Base-by-base conservation (phyloP, 805 yeast genomes). In the Starmerella kuoi region DNA sequence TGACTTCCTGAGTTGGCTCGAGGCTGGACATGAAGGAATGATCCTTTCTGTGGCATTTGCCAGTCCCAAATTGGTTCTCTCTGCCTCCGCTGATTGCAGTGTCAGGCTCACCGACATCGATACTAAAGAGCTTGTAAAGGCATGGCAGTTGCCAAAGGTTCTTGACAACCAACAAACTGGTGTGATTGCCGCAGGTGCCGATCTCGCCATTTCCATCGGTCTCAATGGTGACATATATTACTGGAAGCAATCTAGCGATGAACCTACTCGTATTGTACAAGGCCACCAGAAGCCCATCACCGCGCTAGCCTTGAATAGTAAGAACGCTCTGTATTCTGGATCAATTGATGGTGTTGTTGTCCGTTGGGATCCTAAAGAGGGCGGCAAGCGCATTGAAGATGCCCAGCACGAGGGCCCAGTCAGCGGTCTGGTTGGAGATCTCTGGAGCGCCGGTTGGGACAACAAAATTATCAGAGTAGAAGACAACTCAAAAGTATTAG, bases 231-330 rank as follows among this genome's bases (percentile, higher is more conserved):
- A 78, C 47, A 61, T 91, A 52, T 74, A 77, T 58, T 70, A 72
- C 53, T 77, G 78, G 55, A 69, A 68, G 12, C 61, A 54, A 4
- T 40, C 40, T 38, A 21, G 53, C 6, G 48, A 53, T 1, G 45
- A 51, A 30, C 71, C 74, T 2, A 59, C 57, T 3, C 55, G 55
- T 22, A 61, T 69, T 1, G 62, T 84, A 14, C 60, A 64, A 42
- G 95, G 96, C 19, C 96, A 88, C 56, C 95, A 87, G 59, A 76
- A 76, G 52, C 70, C 86, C 12, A 72, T 88, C 42, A 84, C 95
- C 1, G 70, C 86, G 0, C 56, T 78, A 27, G 52, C 62, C 1
- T 50, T 54, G 14, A 46, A 40, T 9, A 48, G 42, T 8, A 19
- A 44, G 6, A n/a, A 37, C 4, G 24, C 18, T 3, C 40, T 76